Conservation (phyloP, 768 basidiomycete species). For the Omphalotus guepiniiformis region DNA sequence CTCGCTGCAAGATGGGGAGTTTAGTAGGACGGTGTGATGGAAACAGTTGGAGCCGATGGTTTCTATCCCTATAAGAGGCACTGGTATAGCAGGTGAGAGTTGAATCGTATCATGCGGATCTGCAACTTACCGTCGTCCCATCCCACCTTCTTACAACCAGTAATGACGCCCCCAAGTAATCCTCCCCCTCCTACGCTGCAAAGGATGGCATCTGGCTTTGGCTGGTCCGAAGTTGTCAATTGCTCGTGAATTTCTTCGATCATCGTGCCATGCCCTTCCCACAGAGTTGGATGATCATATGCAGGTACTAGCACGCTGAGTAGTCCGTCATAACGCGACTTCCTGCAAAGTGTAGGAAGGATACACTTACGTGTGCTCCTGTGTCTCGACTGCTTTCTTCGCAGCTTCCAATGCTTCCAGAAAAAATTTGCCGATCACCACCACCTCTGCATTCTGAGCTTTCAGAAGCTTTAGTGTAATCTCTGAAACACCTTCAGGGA, state of each 20-base stretch:
- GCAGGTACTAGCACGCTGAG: constrained; percentile 64
- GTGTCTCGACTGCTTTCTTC: constrained; percentile 35
- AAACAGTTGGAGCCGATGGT: constrained; percentile 74
- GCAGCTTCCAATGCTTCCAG: constrained; percentile 53
- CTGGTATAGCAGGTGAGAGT: constrained; percentile 25
- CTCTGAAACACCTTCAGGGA: constrained; percentile 50
- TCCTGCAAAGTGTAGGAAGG: background rate
- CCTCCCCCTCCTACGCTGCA: constrained; percentile 79
- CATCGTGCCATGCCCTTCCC: constrained; percentile 79
- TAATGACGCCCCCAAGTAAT: constrained; percentile 62
- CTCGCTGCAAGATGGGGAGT: constrained; percentile 32
- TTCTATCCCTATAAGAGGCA: constrained; percentile 64
- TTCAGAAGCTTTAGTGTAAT: constrained; percentile 47
- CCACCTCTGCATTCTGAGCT: constrained; percentile 51
- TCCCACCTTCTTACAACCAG: constrained; percentile 56
- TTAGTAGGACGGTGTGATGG: constrained; percentile 65
- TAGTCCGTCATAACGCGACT: background rate
- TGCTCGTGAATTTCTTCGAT: constrained; percentile 58
- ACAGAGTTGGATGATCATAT: constrained; percentile 64
- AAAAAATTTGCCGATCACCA: constrained; percentile 56
- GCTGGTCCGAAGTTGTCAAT: constrained; percentile 24
- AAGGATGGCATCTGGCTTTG: constrained; percentile 65
- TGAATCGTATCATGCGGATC: constrained; percentile 1
- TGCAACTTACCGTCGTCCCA: constrained; percentile 63
- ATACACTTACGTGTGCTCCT: constrained; percentile 49